Conservation (phyloP, 176 grass and related monocot genomes). For the Aegilops tauschii region DNA sequence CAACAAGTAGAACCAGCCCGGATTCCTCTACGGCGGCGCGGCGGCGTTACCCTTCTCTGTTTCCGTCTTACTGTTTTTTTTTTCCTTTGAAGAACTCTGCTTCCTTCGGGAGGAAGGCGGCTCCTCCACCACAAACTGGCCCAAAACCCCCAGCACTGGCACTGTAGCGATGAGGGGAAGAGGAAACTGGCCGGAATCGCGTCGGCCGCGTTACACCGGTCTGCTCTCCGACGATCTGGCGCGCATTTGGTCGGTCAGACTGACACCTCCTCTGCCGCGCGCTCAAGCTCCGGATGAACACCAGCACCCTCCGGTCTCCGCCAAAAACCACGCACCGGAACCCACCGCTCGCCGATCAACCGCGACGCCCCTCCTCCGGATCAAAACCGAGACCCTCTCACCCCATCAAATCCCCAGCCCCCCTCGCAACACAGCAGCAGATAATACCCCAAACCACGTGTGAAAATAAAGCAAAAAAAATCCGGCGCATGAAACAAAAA, state of each 20-base stretch:
- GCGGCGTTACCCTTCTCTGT: neutral
- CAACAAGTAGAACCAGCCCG: neutral
- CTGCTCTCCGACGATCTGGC: neutral
- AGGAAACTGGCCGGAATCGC: neutral
- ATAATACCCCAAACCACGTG: neutral
- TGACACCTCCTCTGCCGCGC: neutral
- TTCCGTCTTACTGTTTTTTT: neutral
- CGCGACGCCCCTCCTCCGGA: neutral
- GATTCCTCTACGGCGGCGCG: neutral
- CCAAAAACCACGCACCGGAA: neutral
- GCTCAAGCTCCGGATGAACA: neutral
- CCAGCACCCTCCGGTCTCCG: neutral
- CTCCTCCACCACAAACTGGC: neutral
- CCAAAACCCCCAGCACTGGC: neutral
- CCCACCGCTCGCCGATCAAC: neutral
- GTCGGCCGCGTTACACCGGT: neutral
- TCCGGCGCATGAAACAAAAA: no score
- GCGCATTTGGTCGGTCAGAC: neutral
- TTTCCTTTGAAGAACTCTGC: neutral
- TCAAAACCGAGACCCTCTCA: neutral
- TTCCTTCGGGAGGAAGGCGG: slow-evolving; percentile 25
- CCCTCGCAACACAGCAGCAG: neutral
- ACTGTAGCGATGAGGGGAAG: neutral
- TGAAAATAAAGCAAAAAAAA: neutral
- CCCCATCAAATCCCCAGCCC: neutral